Conservation (phyloP, 192 early-diverging fungal species). For the Coemansia asiatica region DNA sequence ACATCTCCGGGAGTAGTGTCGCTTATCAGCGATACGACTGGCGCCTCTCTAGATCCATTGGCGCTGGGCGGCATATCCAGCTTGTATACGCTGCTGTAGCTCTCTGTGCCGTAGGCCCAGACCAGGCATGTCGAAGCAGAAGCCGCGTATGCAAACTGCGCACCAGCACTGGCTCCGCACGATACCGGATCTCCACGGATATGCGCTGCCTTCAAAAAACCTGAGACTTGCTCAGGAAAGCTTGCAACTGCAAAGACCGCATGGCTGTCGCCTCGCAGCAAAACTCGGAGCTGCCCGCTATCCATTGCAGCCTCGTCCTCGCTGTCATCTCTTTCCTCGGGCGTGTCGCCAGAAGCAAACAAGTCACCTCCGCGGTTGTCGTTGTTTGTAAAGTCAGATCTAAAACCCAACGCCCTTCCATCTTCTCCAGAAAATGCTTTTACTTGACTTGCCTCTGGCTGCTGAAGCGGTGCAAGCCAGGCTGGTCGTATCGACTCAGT, state of each 20-base stretch:
- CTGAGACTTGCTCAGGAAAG: constrained; percentile 15
- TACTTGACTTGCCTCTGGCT: background rate
- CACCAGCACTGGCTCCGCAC: constrained; percentile 8
- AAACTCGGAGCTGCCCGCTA: constrained; percentile 2
- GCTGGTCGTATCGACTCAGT: constrained; percentile 2
- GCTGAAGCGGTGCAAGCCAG: constrained; percentile 13
- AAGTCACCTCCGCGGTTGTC: background rate
- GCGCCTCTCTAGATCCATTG: constrained; percentile 4
- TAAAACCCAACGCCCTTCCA: background rate
- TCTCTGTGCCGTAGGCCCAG: constrained; percentile 21
- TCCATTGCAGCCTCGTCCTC: background rate
- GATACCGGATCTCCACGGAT: constrained; percentile 10
- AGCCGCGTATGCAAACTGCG: constrained; percentile 38
- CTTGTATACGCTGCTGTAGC: constrained; percentile 13
- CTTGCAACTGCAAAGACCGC: constrained; percentile 26
- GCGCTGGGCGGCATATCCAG: constrained; percentile 32
- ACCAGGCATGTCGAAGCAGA: constrained; percentile 27
- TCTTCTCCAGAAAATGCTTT: background rate
- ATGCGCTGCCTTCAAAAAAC: constrained; percentile 9
- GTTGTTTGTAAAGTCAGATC: background rate
- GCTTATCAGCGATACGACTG: constrained; percentile 21
- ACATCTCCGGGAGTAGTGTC: constrained; percentile 15
- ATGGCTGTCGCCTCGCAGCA: constrained; percentile 36
- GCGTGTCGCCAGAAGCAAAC: background rate
- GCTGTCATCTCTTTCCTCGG: background rate